Base-by-base conservation (phyloP, 306 rosid species). In the Cucurbita pepo region DNA sequence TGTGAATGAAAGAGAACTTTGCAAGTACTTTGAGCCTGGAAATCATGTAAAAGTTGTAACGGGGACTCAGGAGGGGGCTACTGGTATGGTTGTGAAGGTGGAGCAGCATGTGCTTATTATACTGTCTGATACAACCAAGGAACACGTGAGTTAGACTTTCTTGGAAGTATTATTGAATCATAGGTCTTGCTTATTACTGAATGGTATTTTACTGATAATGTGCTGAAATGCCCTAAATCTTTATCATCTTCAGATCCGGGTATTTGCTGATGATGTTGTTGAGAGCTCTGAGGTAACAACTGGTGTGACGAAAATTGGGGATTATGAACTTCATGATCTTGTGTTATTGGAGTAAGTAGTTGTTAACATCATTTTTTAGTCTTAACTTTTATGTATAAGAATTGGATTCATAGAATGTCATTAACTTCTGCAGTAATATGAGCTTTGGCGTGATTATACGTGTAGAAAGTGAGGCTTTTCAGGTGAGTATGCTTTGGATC, bases 51-150 rank as follows among this genome's bases (percentile, higher is more conserved):
- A 95, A 77, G 97, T 95, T 80, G 93, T 95, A 58, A 73, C 97
- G 62, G 99, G 99, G 56, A 77, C 95, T 57, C 97, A 95, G 77
- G 97, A 91, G 82, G 99, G 99, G 62, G 91, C 96, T 57, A 95
- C 97, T 71, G 99, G 99, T 79, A 95, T 95, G 99, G 97, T 95
- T 82, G 95, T 95, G 51, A 95, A 91, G 89, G 97, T 95, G 56
- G 97, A 91, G 41, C 95, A 95, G 76, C 99, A 95, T 61, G 97
- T 91, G 52, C 90, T 95, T 78, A 95, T 89, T 69, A 86, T 95
- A 79, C 80, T 95, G 82, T 91, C 99, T 37, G 99, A 95, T 78
- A 91, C 96, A 18, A 91, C 99, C 13, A 95, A 95, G 84, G 99
- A 95, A 77, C 91, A 95, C 75, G 99, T 95, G 84, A 84, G 99